Evolutionary conservation across 257 asterid species (phyloP).

Genomic region (Penstemon eatonii): DNA sequence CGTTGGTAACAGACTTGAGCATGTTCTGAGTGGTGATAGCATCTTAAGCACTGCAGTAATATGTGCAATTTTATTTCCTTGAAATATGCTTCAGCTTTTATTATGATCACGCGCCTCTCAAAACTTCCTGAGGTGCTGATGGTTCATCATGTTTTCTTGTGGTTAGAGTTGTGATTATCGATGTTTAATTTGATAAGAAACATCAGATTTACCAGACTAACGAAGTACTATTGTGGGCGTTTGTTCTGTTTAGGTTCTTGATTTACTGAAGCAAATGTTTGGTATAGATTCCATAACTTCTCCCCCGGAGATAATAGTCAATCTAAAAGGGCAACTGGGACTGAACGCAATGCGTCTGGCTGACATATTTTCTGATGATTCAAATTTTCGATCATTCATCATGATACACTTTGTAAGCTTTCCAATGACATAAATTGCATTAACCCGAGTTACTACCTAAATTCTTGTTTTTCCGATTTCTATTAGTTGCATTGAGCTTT

Average conservation of each 20-base stretch:
- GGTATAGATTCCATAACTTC: constrained; percentile 48
- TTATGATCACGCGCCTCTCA: constrained; percentile 6
- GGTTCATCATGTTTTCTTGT: not conserved
- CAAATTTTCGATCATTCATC: constrained; percentile 82
- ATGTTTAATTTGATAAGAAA: not conserved
- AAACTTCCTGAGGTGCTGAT: not conserved
- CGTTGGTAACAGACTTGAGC: not conserved
- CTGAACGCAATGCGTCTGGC: constrained; percentile 93
- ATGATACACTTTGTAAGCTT: constrained; percentile 77
- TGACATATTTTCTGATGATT: constrained; percentile 94
- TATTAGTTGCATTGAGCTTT: constrained; percentile 14
- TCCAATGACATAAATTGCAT: constrained; percentile 15
- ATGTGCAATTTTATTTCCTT: not conserved
- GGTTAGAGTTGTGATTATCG: constrained; percentile 14
- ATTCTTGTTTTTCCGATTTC: constrained; percentile 1
- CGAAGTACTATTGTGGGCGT: constrained; percentile 29
- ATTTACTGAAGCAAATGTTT: constrained; percentile 79
- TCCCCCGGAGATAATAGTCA: constrained; percentile 42
- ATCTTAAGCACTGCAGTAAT: constrained; percentile 11
- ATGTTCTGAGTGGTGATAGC: constrained; percentile 17
- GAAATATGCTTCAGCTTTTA: constrained; percentile 4
- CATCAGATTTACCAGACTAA: constrained; percentile 7
- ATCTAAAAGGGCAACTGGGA: constrained; percentile 87
- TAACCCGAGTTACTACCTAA: constrained; percentile 21
- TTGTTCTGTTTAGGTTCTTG: constrained; percentile 68